Evolutionary conservation across 2,329 filamentous ascomycete genomes (phyloP), one percentile per base, ranked within the genome.

Genomic region (Paracoccidioides brasiliensis): DNA sequence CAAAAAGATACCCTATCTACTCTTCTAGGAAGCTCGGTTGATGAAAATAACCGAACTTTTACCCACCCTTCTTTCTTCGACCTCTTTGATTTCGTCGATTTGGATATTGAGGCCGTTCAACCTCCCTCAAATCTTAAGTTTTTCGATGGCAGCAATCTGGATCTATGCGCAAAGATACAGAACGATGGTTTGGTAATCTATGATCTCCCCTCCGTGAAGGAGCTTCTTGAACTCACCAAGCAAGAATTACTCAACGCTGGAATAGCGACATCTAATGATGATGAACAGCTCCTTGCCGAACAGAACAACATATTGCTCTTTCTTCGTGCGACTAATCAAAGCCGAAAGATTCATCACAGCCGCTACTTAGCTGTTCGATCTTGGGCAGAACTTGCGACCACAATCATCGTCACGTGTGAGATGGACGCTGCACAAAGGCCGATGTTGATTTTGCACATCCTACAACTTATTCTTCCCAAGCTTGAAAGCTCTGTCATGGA

Each of bases 401-500:
- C 96, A 28, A 86, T 95, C 72, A 78, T 95, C 22, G 85, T 90
- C 63, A 84, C 81, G 56, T 89, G 88, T 61, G 86, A 93, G 54
- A 85, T 95, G 66, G 85, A 87, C 57, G 80, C 82, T 54, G 80
- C 80, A 1, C 80, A 80, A 35, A 85, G 85, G 64, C 84, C 84
- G 4, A 82, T 85, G 0, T 90, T 96, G 67, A 83, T 95, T 55
- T 73, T 97, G 9, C 89, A 95, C 67, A 84, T 87, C 0, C 76
- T 98, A 4, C 90, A 97, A 66, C 81, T 91, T 12, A 86, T 94
- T 51, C 77, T 96, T 5, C 90, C 93, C 0, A 94, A 89, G 60
- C 79, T 98, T 10, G 91, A 97, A 66, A 79, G 79, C 15, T 85
- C 86, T 52, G 82, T 88, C 55, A 78, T 81, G 4, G 82, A 86